A percentile compares a stretch with the other conserved stretches of the same genome.
phyloP scores from a whole-genome alignment of 148 eudicot species.

The Persicaria tinctoria region DNA sequence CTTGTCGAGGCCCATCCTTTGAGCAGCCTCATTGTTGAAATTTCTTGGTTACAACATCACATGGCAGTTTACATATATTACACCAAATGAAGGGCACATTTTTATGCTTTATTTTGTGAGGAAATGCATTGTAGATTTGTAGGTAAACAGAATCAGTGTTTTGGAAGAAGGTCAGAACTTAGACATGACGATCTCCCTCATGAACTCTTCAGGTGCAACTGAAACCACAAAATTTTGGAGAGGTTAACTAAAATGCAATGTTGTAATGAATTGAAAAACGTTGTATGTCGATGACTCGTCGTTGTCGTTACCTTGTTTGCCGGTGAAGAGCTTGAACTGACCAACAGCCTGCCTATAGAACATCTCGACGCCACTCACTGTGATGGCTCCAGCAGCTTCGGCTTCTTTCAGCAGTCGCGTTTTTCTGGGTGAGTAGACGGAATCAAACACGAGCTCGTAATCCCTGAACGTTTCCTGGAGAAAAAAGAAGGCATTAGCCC shows the following conservation, averaged over 20 bases:
- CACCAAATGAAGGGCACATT: background rate
- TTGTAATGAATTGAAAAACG: background rate
- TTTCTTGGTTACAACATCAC: background rate
- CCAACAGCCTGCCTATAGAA: conserved; percentile 44
- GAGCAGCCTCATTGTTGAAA: background rate
- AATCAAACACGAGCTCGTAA: conserved; percentile 40
- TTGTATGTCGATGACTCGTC: no score
- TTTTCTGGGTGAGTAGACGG: conserved; percentile 42
- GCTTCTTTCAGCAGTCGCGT: conserved; percentile 39
- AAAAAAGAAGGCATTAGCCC: background rate
- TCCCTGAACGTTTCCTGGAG: conserved; percentile 30
- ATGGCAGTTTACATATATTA: background rate
- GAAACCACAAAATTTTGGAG: background rate
- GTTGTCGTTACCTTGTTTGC: conserved; percentile 26
- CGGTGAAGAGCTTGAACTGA: conserved; percentile 45
- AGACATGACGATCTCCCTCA: conserved; percentile 27
- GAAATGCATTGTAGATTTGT: background rate
- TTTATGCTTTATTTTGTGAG: background rate
- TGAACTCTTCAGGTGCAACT: conserved; percentile 36
- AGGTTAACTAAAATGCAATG: background rate
- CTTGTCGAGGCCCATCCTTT: no score
- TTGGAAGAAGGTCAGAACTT: conserved; percentile 18
- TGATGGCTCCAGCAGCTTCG: conserved; percentile 41
- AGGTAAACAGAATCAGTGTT: background rate
- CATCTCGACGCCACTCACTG: conserved; percentile 54